phyloP scores from a whole-genome alignment of 2,329 filamentous ascomycete species.

The Hypoxylon sp. region DNA sequence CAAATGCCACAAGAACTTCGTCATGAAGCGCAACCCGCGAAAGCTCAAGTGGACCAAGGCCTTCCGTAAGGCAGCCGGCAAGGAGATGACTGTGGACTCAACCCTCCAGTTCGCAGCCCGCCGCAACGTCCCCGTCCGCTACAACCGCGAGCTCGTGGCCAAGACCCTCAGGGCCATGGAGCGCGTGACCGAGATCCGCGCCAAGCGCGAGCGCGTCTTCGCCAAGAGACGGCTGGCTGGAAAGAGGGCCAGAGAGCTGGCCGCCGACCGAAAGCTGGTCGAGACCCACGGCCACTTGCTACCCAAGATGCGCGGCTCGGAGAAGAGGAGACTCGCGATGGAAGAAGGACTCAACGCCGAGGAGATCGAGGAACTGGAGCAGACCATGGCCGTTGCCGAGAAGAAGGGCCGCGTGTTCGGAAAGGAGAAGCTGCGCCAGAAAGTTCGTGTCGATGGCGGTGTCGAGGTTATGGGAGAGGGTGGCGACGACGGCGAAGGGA shows the following conservation, averaged over 20 bases:
- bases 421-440: conserved; percentile 58
- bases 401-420: conserved; percentile 58
- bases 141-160: conserved; percentile 91
- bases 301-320: conserved; percentile 76
- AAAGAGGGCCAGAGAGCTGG: conserved; percentile 86
- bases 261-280: conserved; percentile 87
- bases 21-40: conserved; percentile 98
- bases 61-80: conserved; percentile 83
- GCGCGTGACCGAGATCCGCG: conserved; percentile 87
- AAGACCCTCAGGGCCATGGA: conserved; percentile 94
- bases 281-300: conserved; percentile 93
- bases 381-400: conserved; percentile 44
- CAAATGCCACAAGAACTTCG: conserved; percentile 60
- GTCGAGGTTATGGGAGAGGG: conserved; percentile 59
- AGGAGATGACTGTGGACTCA: conserved; percentile 89
- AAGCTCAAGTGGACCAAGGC: conserved; percentile 98
- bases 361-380: conserved; percentile 57
- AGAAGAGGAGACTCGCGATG: conserved; percentile 69
- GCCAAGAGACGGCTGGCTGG: conserved; percentile 95
- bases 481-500: conserved; percentile 20
- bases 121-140: conserved; percentile 94
- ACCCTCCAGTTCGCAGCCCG: conserved; percentile 93
- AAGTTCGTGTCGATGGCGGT: conserved; percentile 58
- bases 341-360: conserved; percentile 52
- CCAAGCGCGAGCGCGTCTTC: conserved; percentile 88